Conservation (phyloP, 306 rosid species). For the Erythrophleum fordii region DNA sequence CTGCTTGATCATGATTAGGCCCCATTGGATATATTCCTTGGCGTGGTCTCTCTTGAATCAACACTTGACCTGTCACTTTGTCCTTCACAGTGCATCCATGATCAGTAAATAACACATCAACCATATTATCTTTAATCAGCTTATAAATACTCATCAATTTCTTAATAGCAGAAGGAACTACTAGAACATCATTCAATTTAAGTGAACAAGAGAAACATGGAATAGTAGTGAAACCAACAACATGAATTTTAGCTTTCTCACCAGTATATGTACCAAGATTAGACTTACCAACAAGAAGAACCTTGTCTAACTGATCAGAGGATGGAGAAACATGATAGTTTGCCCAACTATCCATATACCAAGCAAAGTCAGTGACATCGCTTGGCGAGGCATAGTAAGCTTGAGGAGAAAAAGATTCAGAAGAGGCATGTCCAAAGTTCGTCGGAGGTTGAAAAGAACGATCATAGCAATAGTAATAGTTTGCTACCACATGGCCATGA, state of each 20-base stretch:
- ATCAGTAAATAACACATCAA: background rate
- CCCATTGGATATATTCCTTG: background rate
- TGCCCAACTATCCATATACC: background rate
- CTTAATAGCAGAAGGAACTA: background rate
- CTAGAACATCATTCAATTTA: background rate
- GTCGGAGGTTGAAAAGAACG: too few species aligned
- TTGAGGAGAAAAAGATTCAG: too few species aligned
- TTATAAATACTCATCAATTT: background rate
- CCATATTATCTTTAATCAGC: background rate
- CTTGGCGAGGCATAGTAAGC: too few species aligned
- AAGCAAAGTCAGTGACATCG: too few species aligned
- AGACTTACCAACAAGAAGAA: background rate
- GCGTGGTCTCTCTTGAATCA: accelerated
- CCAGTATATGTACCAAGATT: background rate
- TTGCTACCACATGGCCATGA: too few species aligned
- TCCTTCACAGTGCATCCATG: background rate
- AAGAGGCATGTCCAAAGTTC: too few species aligned
- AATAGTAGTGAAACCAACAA: background rate
- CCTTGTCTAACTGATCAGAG: accelerated
- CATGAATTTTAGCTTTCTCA: too few species aligned
- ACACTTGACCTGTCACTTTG: background rate
- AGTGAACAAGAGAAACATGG: background rate
- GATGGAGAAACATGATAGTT: background rate
- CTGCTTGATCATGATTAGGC: too few species aligned
- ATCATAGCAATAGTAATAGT: too few species aligned